Evolutionary conservation across 1,284 basidiomycete species (phyloP), one percentile per base, ranked within the genome.

Genomic region (Megacollybia platyphylla): DNA sequence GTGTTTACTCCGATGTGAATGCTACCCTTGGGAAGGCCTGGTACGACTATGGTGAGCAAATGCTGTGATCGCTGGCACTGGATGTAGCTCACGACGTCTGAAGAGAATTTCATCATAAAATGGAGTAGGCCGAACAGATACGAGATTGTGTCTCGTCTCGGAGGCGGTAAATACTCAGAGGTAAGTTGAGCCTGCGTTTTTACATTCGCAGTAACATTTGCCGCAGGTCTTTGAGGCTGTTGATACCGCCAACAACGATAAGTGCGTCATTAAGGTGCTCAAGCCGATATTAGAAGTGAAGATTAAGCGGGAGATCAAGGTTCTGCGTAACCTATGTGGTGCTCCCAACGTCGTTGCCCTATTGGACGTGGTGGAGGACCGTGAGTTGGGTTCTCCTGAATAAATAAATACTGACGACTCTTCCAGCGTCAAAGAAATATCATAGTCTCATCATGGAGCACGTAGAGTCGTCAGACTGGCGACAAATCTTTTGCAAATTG

Each of bases 211-310:
- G 26, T 8, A 40, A 26, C 8, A 40, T 2, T 26, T 4, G 31
- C 26, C 39, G 6, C 50, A 85, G 82, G 88, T 92, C 13, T 92
- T 93, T 58, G 81, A 87, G 57, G 87, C 85, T 28, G 67, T 90
- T 51, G 86, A 91, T 61, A 77, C 86, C 49, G 77, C 79, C 40
- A 83, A 79, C 52, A 76, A 77, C 50, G 80, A 87, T 46, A 79
- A 76, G 51, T 88, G 85, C 61, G 76, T 92, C 55, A 80, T 92
- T 68, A 92, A 92, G 61, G 87, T 92, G 11, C 70, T 93, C 48
- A 93, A 93, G 59, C 89, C 89, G 6, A 86, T 93, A 44, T 87
- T 88, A 57, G 82, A 85, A 63, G 89, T 87, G 70, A 93, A 92
- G 72, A 87, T 93, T 61, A 90, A 89, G 68, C 75, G 89, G 39